phyloP scores from a whole-genome alignment of 345 rosid species.

The Crucihimalaya himalaica region DNA sequence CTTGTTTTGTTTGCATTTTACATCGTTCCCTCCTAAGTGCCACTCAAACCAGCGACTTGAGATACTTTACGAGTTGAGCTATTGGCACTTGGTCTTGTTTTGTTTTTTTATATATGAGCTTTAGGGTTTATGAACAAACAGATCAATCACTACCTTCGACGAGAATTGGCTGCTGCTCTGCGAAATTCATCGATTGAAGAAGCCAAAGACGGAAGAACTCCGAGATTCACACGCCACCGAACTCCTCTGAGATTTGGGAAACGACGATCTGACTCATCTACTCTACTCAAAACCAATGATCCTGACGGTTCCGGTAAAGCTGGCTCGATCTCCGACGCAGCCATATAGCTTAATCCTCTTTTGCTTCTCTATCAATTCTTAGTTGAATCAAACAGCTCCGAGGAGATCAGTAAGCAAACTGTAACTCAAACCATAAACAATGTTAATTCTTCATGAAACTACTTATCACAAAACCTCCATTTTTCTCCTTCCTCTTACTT shows the following conservation, averaged over 20 bases:
- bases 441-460: neutral
- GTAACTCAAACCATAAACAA: neutral
- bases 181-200: slow-evolving; percentile 73
- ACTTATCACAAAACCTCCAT: neutral
- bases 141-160: slow-evolving; percentile 53
- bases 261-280: slow-evolving; percentile 28
- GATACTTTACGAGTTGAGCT: too few species aligned
- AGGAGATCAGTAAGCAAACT: neutral
- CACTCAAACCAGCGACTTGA: too few species aligned
- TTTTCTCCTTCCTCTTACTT: neutral
- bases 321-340: slow-evolving; percentile 7
- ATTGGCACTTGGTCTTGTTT: too few species aligned
- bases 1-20: neutral
- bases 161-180: slow-evolving; percentile 67
- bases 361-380: neutral
- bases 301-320: slow-evolving; percentile 5
- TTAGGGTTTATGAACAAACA: neutral
- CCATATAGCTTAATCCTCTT: neutral
- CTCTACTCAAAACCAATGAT: neutral
- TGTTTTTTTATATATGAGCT: neutral
- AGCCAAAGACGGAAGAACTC: slow-evolving; percentile 58
- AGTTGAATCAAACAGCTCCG: slow-evolving; percentile 5
- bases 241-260: slow-evolving; percentile 61
- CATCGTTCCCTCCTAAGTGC: too few species aligned
- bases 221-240: slow-evolving; percentile 80